Base-by-base conservation (phyloP, 2,329 filamentous ascomycete species). In the Penicillium sp. region DNA sequence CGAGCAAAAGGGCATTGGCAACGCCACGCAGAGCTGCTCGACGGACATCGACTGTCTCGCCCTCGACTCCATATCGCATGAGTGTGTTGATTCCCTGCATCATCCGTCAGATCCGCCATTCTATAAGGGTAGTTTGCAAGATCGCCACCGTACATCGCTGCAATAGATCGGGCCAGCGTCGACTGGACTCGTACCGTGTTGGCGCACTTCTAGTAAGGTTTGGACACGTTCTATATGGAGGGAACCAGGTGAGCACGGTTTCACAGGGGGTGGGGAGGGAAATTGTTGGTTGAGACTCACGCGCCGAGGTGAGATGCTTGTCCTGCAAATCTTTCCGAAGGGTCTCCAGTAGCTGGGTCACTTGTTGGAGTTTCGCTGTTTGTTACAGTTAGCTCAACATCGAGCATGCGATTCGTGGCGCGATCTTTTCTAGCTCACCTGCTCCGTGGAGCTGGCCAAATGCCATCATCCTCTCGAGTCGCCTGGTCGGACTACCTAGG, bases 121-220 rank as follows among this genome's bases (percentile, higher is more conserved):
- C 39, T 26, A 10, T 26, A 8, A 28, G 18, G 37, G 5, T 24
- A 5, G 10, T n/a, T 40, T 19, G 21, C 7, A 33, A 31, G 37
- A 21, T 33, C 49, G 6, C 61, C 79, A 5, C 61, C 79, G 61
- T 80, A 89, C 91, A 74, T 88, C 79, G 72, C 84, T 83, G n/a
- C 89, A 88, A 74, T 94, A 97, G 54, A 97, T 93, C 1, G 91
- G 88, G 54, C 88, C 88, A 24, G 92, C 87, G 73, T 90, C 81
- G 26, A 77, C 78, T 7, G 87, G 84, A 64, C 88, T 86, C 56
- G 92, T 86, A 6, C 92, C 89, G 66, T 90, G 84, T 28, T 92
- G 79, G 73, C 96, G 96, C 45, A 97, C 79, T 63, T 91, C 73
- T 48, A 80, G 74, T 18, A 87, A 76, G 14, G 75, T 69, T 26